Evolutionary conservation across 2,329 filamentous ascomycete species (phyloP).

Genomic region (Sporothrix dimorphospora): DNA sequence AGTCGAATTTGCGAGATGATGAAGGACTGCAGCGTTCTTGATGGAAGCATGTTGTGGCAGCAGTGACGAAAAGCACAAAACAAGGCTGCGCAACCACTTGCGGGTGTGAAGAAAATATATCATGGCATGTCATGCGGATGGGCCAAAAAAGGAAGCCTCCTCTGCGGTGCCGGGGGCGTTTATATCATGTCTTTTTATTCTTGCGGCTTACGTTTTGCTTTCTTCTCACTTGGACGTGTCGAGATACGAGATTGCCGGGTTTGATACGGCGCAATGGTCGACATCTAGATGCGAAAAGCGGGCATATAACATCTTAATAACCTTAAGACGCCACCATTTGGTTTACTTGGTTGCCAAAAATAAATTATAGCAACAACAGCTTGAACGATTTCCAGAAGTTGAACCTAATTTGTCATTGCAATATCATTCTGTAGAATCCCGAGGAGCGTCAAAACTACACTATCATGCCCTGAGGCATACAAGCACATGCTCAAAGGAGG

Average conservation of each 20-base stretch:
- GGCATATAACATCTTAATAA: neutral
- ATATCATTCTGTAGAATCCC: neutral
- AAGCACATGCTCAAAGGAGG: neutral
- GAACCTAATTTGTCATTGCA: neutral
- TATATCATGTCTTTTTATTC: neutral
- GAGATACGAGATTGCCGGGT: neutral
- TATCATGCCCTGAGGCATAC: neutral
- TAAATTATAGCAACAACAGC: neutral
- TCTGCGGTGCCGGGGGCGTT: constrained; percentile 19
- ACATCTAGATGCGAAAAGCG: constrained; percentile 4
- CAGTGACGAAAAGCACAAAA: neutral
- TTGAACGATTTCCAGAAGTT: neutral
- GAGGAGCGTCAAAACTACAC: neutral
- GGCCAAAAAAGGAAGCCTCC: neutral
- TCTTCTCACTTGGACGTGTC: neutral
- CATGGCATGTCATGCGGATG: neutral
- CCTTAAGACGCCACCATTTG: neutral
- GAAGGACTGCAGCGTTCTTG: constrained; percentile 11
- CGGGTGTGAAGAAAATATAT: neutral
- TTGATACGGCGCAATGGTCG: constrained; percentile 10
- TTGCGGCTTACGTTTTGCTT: neutral
- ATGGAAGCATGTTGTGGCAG: constrained; percentile 17
- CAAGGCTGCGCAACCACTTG: neutral
- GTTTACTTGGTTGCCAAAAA: neutral
- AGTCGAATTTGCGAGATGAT: constrained; percentile 1